Evolutionary conservation across 1,284 basidiomycete species (phyloP), one percentile per base, ranked within the genome.

Genomic region (Puccinia hordei): DNA sequence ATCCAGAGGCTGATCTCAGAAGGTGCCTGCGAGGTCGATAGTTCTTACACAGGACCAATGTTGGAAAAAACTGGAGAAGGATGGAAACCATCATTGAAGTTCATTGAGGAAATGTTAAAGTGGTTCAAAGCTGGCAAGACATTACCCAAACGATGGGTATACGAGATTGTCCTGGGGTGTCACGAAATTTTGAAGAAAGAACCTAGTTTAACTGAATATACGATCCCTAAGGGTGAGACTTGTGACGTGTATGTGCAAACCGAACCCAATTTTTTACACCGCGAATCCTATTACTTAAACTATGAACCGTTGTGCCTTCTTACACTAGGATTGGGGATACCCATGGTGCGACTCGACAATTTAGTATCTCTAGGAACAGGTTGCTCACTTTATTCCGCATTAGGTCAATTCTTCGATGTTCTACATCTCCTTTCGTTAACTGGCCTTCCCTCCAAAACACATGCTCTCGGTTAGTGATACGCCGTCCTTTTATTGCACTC

Each of bases 101-200:
- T 98, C 86, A 88, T 99, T 82, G 89, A 90, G 82, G 89, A 87
- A 46, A 95, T 98, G 94, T 90, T 98, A 68, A 88, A 91, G 83
- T 93, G 91, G 90, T 98, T 98, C 87, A 97, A 96, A 87, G 89
- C 91, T 63, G 94, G 94, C 33, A 95, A 95, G 86, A 89, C 91
- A 35, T 87, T 98, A 75, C 91, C 94, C 5, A 91, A 91, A 86
- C 88, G 94, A 86, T 92, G 94, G 82, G 94, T 92, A 35, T 98
- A 95, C 95, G 94, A 98, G 87, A 98, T 99, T 83, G 89, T 95
- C 38, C 88, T 99, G 15, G 95, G 93, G 38, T 94, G 93, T 81
- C 90, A 93, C 84, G 89, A 90, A 24, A 87, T 90, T 9, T 91
- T 99, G 83, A 87, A 88, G 41, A 89, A 91, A 83, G 94, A 97